Conservation (phyloP, 345 rosid species). For the Boechera stricta region DNA sequence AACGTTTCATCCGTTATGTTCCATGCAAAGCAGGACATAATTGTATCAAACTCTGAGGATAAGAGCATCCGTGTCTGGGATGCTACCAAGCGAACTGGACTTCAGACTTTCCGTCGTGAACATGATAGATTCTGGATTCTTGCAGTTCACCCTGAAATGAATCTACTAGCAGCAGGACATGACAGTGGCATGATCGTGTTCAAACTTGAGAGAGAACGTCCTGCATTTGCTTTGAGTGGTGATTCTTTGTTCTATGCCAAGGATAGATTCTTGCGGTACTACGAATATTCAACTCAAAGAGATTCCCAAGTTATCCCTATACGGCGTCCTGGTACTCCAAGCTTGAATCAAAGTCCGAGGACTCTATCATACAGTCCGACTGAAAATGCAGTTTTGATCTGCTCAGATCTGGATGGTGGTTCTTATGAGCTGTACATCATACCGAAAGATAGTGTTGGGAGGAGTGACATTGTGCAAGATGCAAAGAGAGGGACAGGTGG, state of each 20-base stretch:
- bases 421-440: constrained; percentile 86
- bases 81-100: constrained; percentile 82
- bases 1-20: constrained; percentile 90
- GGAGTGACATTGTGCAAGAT: constrained; percentile 74
- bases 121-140: constrained; percentile 94
- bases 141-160: constrained; percentile 88
- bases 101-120: constrained; percentile 87
- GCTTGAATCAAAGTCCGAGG: constrained; percentile 88
- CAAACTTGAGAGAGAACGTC: constrained; percentile 91
- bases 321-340: constrained; percentile 76
- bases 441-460: constrained; percentile 75
- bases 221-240: constrained; percentile 86
- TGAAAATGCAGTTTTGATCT: constrained; percentile 83
- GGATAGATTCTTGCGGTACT: constrained; percentile 82
- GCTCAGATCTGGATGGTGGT: constrained; percentile 94
- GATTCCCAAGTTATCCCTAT: constrained; percentile 86
- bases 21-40: constrained; percentile 86
- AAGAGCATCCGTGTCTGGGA: constrained; percentile 96
- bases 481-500: constrained; percentile 88
- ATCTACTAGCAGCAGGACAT: constrained; percentile 94
- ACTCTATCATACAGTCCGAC: constrained; percentile 93
- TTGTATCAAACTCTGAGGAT: constrained; percentile 91
- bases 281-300: constrained; percentile 74
- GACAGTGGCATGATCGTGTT: constrained; percentile 96
- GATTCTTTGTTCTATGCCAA: constrained; percentile 75